Evolutionary conservation across 2,329 filamentous ascomycete species (phyloP).

Genomic region (Colletotrichum musicola): DNA sequence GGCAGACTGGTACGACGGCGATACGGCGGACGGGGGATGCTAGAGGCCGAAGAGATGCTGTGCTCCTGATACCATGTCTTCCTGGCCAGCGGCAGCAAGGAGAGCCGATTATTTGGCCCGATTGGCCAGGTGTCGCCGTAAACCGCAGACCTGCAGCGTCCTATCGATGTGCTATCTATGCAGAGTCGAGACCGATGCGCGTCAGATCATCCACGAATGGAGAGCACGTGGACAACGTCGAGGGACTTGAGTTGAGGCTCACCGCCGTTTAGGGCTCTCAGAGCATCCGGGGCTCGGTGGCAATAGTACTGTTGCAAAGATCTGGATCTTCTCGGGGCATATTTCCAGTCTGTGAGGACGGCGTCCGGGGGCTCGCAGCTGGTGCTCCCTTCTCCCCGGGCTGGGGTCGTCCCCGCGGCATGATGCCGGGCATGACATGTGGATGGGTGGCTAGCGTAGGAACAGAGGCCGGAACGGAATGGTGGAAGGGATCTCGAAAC

Average conservation of each 20-base stretch:
- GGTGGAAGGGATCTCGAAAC: constrained; percentile 27
- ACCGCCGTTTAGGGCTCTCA: constrained; percentile 25
- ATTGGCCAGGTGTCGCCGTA: background rate
- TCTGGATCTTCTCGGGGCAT: constrained; percentile 1
- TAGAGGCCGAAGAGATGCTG: background rate
- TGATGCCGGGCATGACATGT: constrained; percentile 2
- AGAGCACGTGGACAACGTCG: constrained; percentile 6
- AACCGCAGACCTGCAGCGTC: background rate
- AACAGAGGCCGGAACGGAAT: background rate
- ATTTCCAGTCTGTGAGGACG: background rate
- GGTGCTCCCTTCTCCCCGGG: background rate
- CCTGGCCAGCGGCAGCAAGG: background rate
- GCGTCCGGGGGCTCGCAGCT: background rate
- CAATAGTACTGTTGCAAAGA: background rate
- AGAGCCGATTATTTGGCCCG: constrained; percentile 13
- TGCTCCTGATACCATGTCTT: background rate
- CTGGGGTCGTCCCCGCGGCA: constrained; percentile 12
- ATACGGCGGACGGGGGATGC: constrained; percentile 4
- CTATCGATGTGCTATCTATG: constrained; percentile 3
- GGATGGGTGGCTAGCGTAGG: background rate
- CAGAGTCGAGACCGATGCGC: background rate
- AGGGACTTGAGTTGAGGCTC: constrained; percentile 13
- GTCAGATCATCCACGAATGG: background rate
- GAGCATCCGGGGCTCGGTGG: background rate
- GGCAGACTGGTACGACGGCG: background rate